Evolutionary conservation across 2,329 filamentous ascomycete genomes (phyloP).

Genomic region (Coniochaeta sp.): DNA sequence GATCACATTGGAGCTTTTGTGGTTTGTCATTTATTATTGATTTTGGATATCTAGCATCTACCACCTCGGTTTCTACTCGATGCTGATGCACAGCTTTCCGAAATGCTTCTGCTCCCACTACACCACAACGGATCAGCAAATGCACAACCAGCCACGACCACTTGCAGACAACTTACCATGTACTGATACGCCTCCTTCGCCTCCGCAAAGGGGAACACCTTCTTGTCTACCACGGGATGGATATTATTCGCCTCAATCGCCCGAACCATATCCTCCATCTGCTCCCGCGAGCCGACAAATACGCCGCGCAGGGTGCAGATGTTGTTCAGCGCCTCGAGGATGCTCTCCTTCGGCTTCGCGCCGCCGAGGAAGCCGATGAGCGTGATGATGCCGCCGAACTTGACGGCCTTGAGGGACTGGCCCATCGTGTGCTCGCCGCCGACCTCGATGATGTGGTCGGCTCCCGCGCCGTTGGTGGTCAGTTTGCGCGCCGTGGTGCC

Average conservation of each 20-base stretch:
- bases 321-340: slow-evolving; percentile 40
- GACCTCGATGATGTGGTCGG: slow-evolving; percentile 49
- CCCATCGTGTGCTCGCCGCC: slow-evolving; percentile 44
- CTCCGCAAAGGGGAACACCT: slow-evolving; percentile 29
- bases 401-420: slow-evolving; percentile 26
- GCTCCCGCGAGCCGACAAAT: slow-evolving; percentile 30
- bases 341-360: slow-evolving; percentile 36
- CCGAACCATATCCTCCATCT: slow-evolving; percentile 35
- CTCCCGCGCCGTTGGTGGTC: slow-evolving; percentile 36
- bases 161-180: slow-evolving; percentile 28
- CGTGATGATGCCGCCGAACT: slow-evolving; percentile 24
- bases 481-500: slow-evolving; percentile 43
- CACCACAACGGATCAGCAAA: not conserved
- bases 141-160: not conserved
- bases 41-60: not conserved
- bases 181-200: slow-evolving; percentile 42
- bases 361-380: slow-evolving; percentile 36
- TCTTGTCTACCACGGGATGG: slow-evolving; percentile 31
- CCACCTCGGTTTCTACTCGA: slow-evolving; percentile 20
- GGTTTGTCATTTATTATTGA: not conserved
- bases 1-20: no score
- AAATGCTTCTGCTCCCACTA: slow-evolving; percentile 45
- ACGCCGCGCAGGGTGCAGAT: slow-evolving; percentile 33
- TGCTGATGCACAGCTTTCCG: slow-evolving; percentile 46
- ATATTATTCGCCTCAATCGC: slow-evolving; percentile 35